Evolutionary conservation across 768 basidiomycete genomes (phyloP), one percentile per base, ranked within the genome.

Genomic region (button mushroom (Agaricus bisporus)): DNA sequence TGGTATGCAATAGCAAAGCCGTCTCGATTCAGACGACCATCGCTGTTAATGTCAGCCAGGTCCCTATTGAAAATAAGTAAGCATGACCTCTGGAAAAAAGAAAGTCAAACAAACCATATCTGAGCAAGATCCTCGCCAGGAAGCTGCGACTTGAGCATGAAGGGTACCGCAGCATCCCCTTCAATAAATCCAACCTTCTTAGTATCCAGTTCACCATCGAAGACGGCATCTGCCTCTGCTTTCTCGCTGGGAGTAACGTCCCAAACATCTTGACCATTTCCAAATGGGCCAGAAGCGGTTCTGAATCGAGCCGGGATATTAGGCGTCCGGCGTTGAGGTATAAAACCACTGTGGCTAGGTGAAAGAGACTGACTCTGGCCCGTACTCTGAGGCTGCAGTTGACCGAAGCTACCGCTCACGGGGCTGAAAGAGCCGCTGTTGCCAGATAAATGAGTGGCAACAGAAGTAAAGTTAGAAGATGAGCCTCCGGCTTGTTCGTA

Each of bases 1-100:
- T 95, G 82, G 83, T 95, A 83, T 3, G 94, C 97, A 42, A 98
- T 86, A 7, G 97, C 95, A 67, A 99, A 98, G 12, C 93, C 91
- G 46, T 98, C 95, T 49, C 85, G 79, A 3, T 85, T 93, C 45
- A 99, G 75, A 51, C 77, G 80, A 1, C 97, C 97, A 53, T 95
- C 88, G 48, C 86, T 87, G 57, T 87, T 82, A 20, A 98, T 78
- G 63, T 98, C 95, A 25, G 93, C 78, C 17, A 99, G 80, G 67
- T 99, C 97, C 95, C 95, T 98, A 55, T 0, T 43, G 14, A 48
- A 18, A 39, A 58, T 60, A 26, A 37, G 51, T 22, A 41, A 37
- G 4, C 46, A 29, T 56, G 1, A 48, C n/a, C 0, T 41, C 35
- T 41, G 48, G n/a, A 15, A 32, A 35, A 28, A 20, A 20, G 45